Evolutionary conservation across 306 rosid species (phyloP), one percentile per base, ranked within the genome.

Genomic region (Cyclanthera cordifolia): DNA sequence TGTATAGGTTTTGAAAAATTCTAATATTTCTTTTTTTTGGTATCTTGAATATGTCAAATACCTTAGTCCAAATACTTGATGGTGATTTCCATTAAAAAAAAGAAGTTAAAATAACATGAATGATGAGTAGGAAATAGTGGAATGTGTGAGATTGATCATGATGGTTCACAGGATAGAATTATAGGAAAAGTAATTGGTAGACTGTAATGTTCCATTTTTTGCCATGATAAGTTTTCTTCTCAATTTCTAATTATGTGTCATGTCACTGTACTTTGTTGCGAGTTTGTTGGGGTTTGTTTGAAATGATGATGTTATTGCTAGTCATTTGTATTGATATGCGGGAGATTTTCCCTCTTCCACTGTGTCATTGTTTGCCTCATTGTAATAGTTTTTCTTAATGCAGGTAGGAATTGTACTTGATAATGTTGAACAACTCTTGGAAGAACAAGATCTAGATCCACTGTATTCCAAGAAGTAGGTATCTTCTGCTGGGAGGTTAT

Each of bases 401-500:
- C 79, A 91, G 97, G 87, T 80, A n/a, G 90, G 86, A 84, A 71
- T 76, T 20, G 72, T 81, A 67, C 90, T 91, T 73, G 95, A 91
- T 77, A 78, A 84, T 23, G 79, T 91, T 58, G 95, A 91, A 78
- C 87, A 84, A 78, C 75, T 87, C 48, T 82, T 91, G 72, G 92
- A 86, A 82, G 88, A 87, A 81, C 95, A 85, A 79, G 84, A 74
- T 65, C 72, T 89, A 72, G 89, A 92, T 74, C 81, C 80, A 67
- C 65, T 92, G 74, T 79, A 58, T 77, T 69, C 88, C 37, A 77
- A 81, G 58, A 81, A 81, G 84, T 77, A 83, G 66, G 92, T 81
- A 72, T 53, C 74, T 52, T 73, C 37, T 61, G 61, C 52, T 23
- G 15, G 53, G 11, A 5, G 19, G 53, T 43, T 41, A 21, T 43